phyloP scores from a whole-genome alignment of 169 alveolate species.

The Sarcocystis neurona region DNA sequence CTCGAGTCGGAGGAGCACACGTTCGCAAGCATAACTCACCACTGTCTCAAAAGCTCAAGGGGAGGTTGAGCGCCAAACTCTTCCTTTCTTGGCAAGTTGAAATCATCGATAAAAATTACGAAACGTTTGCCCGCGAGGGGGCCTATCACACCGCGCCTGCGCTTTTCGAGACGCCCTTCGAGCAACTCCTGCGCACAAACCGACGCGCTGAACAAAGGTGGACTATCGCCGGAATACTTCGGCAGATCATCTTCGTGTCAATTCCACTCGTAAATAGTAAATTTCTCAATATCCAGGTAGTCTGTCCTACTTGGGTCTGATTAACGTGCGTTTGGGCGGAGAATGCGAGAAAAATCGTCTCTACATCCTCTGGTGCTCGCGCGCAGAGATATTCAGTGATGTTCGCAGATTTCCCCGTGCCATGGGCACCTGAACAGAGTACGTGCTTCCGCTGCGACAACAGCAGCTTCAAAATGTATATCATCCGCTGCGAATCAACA shows the following conservation, averaged over 20 bases:
- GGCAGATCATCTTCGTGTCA: no score
- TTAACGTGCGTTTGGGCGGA: conserved; percentile 94
- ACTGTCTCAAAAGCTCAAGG: conserved; percentile 89
- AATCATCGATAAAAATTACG: conserved; percentile 92
- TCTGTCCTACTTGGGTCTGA: conserved; percentile 81
- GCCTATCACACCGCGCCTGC: conserved; percentile 88
- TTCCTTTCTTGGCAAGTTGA: conserved; percentile 93
- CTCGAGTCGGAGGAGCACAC: neutral
- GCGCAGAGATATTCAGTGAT: conserved; percentile 78
- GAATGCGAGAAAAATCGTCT: conserved; percentile 85
- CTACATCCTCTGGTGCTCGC: conserved; percentile 76
- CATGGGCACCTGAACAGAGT: conserved; percentile 91
- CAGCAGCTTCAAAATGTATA: conserved; percentile 78
- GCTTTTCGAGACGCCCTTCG: conserved; percentile 87
- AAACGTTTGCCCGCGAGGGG: conserved; percentile 89
- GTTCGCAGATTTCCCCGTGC: conserved; percentile 89
- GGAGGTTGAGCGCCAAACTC: conserved; percentile 95
- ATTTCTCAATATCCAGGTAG: neutral
- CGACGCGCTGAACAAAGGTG: conserved; percentile 85
- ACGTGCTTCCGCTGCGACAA: conserved; percentile 82
- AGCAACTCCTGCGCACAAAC: conserved; percentile 88
- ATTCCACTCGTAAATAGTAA: neutral
- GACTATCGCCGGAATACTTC: no score
- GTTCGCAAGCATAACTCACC: conserved; percentile 90
- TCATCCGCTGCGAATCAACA: conserved; percentile 87